Base-by-base conservation (phyloP, 257 asterid species). In the Vinca minor region DNA sequence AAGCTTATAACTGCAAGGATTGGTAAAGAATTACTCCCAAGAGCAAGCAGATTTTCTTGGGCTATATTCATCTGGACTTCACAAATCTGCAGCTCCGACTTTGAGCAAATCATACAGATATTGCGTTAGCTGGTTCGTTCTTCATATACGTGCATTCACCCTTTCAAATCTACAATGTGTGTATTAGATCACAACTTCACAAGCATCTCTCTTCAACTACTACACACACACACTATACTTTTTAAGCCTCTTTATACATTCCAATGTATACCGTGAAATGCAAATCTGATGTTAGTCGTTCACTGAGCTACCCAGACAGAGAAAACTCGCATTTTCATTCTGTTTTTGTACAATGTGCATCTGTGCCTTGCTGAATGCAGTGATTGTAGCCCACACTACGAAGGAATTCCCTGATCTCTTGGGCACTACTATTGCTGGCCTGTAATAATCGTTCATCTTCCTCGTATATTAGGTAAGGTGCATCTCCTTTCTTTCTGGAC, bases 291-390 rank as follows among this genome's bases (percentile, higher is more conserved):
- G 34, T 45, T 12, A 36, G 59, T 35, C 29, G 28, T 59, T 34
- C 34, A n/a, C n/a, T n/a, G n/a, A n/a, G n/a, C n/a, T n/a, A n/a
- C n/a, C n/a, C n/a, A n/a, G n/a, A n/a, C n/a, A n/a, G n/a, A 8
- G 32, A 66, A 46, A 42, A 42, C 54, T 53, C 71, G 35, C 31
- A n/a, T n/a, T n/a, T 65, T 84, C 84, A 85, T 63, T 77, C 77
- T 49, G 86, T 78, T 81, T 93, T 93, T 26, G 83, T 82, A 82
- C 99, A 90, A 85, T 93, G 99, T 56, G 97, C 97, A 71, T 93
- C 99, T 0, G 99, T 87, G 12, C 95, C 93, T 1, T 75, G 94
- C 76, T 74, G 83, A 18, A 76, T 80, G 82, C 99, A 93, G 4
- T 84, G 77, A 66, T 56, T 69, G 74, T 93, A 93, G 10, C 99